These are phyloP conservation scores for Termitomyces sp. DNA, from an alignment of 768 basidiomycete genomes.

Conservation along the genomic window DNA sequence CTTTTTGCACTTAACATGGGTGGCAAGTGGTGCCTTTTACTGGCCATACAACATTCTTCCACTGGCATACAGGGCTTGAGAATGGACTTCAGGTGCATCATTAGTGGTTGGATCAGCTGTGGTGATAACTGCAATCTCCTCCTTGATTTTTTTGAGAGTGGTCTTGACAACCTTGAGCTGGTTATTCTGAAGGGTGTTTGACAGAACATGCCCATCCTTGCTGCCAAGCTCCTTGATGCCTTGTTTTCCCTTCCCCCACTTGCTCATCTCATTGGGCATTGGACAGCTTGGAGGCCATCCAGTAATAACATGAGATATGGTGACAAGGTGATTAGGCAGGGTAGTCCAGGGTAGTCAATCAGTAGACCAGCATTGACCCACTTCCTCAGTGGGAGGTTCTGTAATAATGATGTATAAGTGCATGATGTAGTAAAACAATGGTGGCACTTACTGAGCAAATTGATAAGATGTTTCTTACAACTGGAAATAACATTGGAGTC, in stretches of 20 bases:
- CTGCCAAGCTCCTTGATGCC: not conserved
- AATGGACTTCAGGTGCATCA: not conserved
- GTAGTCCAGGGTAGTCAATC: not conserved
- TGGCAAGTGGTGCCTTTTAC: not conserved
- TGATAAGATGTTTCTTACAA: not conserved
- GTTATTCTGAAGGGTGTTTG: not conserved
- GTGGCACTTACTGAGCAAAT: not conserved
- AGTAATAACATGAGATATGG: not conserved
- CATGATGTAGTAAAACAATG: not conserved
- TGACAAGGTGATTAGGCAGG: not conserved
- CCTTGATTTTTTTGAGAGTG: not conserved
- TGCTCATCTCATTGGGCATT: not conserved
- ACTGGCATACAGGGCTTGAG: not conserved
- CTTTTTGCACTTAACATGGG: not conserved
- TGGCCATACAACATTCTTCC: not conserved
- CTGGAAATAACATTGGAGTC: not conserved
- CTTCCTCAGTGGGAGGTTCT: not conserved
- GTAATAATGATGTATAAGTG: not conserved
- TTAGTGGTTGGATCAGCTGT: not conserved
- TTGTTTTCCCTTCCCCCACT: not conserved
- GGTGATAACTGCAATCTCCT: not conserved
- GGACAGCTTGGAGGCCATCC: not conserved
- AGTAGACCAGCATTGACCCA: too few relatives aligned
- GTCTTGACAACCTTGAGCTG: not conserved
- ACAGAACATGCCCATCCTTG: not conserved